Evolutionary conservation across 345 rosid genomes (phyloP).

Genomic region (Mercurialis annua): DNA sequence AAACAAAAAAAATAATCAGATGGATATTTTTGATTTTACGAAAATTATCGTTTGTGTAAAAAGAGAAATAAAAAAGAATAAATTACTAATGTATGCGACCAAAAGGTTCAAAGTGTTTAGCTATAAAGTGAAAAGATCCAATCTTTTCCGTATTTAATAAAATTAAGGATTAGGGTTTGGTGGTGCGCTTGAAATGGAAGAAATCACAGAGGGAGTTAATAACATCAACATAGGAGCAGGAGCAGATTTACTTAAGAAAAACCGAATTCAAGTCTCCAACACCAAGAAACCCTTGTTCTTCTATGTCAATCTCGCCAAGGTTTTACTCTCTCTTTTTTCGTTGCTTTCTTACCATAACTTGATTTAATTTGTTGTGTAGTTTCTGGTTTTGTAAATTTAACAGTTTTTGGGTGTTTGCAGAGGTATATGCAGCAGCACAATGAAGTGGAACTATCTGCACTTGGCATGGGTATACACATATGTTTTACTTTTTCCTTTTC

Average conservation of each 20-base stretch:
- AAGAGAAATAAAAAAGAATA: too few relatives aligned
- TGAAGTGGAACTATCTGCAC: slow-evolving; percentile 91
- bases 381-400: background rate
- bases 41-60: too few relatives aligned
- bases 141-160: too few relatives aligned
- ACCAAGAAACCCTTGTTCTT: slow-evolving; percentile 92
- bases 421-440: slow-evolving; percentile 89
- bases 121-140: too few relatives aligned
- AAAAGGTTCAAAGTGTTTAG: too few relatives aligned
- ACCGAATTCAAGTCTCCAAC: slow-evolving; percentile 91
- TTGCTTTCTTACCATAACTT: background rate
- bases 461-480: slow-evolving; percentile 75
- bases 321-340: slow-evolving; percentile 11
- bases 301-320: slow-evolving; percentile 97
- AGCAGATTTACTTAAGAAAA: slow-evolving; percentile 62
- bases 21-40: too few relatives aligned
- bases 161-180: slow-evolving; percentile 9
- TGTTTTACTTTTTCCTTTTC: background rate
- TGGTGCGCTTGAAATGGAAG: slow-evolving; percentile 52
- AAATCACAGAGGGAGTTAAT: slow-evolving; percentile 62
- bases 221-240: slow-evolving; percentile 43
- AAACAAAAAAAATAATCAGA: too few relatives aligned
- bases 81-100: too few relatives aligned
- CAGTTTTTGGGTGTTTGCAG: slow-evolving; percentile 44
- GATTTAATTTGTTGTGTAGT: background rate